phyloP scores from a whole-genome alignment of 805 yeast genomes.

The Yarrowia deformans region DNA sequence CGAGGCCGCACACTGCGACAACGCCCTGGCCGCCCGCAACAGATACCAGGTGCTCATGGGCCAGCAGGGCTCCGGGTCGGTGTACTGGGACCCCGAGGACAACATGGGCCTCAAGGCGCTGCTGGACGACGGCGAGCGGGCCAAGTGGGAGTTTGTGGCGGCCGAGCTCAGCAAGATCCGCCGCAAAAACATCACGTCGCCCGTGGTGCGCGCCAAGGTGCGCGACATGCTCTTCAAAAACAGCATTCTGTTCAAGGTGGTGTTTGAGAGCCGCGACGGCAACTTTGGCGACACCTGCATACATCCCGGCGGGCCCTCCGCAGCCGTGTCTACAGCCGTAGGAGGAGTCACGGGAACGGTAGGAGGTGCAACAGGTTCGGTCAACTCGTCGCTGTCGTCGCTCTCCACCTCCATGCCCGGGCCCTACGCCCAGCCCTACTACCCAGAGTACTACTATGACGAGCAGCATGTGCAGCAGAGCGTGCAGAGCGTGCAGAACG shows the following conservation, averaged over 20 bases:
- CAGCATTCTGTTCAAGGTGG: constrained; percentile 66
- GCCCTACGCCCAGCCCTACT: constrained; percentile 26
- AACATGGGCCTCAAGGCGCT: constrained; percentile 57
- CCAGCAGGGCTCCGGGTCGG: constrained; percentile 78
- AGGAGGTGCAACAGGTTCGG: not conserved
- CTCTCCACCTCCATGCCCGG: constrained; percentile 19
- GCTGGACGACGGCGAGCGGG: constrained; percentile 74
- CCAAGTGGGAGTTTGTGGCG: constrained; percentile 72
- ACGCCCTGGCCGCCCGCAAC: constrained; percentile 75
- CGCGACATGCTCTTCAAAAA: constrained; percentile 61
- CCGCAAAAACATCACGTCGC: constrained; percentile 59
- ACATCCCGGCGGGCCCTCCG: constrained; percentile 1
- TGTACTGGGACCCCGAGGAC: constrained; percentile 68
- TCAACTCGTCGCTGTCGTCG: constrained; percentile 2
- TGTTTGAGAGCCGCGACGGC: constrained; percentile 43
- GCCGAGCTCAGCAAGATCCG: constrained; percentile 62
- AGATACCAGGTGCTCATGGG: constrained; percentile 82
- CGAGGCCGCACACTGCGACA: constrained; percentile 65
- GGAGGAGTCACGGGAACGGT: no score
- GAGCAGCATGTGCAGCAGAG: constrained; percentile 32
- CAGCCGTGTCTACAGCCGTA: not conserved
- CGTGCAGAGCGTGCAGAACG: constrained; percentile 7
- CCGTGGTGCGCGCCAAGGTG: constrained; percentile 63
- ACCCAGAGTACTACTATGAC: constrained; percentile 36
- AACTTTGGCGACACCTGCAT: constrained; percentile 13